Percentiles rank a stretch among this genome's conserved stretches.
These are phyloP conservation scores for Trichothecium roseum DNA, from an alignment of 2,329 filamentous ascomycete genomes.

Conservation along the genomic window DNA sequence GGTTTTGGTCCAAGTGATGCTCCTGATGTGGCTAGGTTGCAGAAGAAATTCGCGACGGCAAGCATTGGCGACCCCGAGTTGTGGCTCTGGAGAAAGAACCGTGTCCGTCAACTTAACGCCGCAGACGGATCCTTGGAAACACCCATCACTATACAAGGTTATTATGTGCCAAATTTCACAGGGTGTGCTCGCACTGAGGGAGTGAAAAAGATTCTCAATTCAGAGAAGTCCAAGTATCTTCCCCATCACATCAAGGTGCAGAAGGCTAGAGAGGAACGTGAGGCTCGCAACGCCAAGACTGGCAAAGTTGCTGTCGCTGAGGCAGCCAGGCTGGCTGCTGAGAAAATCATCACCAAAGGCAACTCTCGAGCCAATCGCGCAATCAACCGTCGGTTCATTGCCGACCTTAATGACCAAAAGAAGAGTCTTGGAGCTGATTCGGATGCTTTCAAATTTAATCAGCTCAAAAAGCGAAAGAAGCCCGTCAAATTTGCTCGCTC, in stretches of 20 bases:
- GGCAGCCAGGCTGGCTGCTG: conserved; percentile 61
- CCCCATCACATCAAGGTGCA: conserved; percentile 96
- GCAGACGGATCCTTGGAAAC: conserved; percentile 13
- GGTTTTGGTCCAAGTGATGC: conserved; percentile 32
- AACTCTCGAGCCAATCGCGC: conserved; percentile 89
- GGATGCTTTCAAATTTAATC: conserved; percentile 93
- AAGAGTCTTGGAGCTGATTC: conserved; percentile 74
- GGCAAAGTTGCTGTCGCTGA: conserved; percentile 57
- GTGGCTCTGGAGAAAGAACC: conserved; percentile 48
- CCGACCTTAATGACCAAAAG: conserved; percentile 92
- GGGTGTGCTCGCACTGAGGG: conserved; percentile 88
- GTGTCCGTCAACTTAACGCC: conserved; percentile 45
- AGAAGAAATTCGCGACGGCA: conserved; percentile 32
- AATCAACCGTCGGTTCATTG: conserved; percentile 88
- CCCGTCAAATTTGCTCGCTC: conserved; percentile 95
- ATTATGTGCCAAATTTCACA: conserved; percentile 76
- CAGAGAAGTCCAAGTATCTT: conserved; percentile 95
- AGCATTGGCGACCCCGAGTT: conserved; percentile 40
- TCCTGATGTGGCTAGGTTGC: conserved; percentile 38
- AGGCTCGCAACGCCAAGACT: conserved; percentile 59
- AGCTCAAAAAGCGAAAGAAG: conserved; percentile 99
- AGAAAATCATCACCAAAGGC: conserved; percentile 75
- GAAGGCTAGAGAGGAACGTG: conserved; percentile 82
- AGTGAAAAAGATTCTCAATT: conserved; percentile 89
- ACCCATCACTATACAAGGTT: conserved; percentile 43